Evolutionary conservation across 169 alveolate species (phyloP).

Genomic region (Cryptosporidium ubiquitum): DNA sequence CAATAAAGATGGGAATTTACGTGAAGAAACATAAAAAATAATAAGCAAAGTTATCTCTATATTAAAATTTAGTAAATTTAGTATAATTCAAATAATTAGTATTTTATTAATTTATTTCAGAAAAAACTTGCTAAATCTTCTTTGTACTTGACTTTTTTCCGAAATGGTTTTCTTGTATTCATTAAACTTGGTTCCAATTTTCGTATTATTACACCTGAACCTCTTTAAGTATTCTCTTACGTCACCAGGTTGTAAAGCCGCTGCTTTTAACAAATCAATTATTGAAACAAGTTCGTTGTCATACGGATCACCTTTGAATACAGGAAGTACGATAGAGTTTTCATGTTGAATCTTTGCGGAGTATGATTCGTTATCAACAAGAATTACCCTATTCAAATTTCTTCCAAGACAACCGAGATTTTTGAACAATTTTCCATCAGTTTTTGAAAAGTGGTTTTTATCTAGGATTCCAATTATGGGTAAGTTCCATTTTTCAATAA

Average conservation of each 20-base stretch:
- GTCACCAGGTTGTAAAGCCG: constrained; percentile 83
- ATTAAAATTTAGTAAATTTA: not conserved
- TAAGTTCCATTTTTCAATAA: constrained; percentile 88
- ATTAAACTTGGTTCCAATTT: constrained; percentile 81
- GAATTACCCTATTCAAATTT: constrained; percentile 83
- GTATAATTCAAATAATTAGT: not conserved
- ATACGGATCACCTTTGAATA: constrained; percentile 85
- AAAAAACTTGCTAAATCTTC: constrained; percentile 47
- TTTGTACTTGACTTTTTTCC: constrained; percentile 8
- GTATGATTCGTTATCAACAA: constrained; percentile 86
- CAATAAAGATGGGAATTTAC: not conserved
- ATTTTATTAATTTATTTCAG: not conserved
- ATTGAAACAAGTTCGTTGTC: constrained; percentile 84
- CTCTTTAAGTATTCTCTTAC: constrained; percentile 78
- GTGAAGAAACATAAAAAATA: not conserved
- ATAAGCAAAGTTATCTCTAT: not conserved
- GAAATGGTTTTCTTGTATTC: constrained; percentile 59
- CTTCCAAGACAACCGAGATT: constrained; percentile 88
- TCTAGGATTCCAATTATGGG: constrained; percentile 91
- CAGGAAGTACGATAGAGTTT: constrained; percentile 83
- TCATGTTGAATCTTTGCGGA: constrained; percentile 80
- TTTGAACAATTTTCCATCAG: constrained; percentile 81
- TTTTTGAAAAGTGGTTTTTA: constrained; percentile 85
- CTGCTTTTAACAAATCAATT: constrained; percentile 83
- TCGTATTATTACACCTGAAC: constrained; percentile 84